Base-by-base conservation (phyloP, 1,284 basidiomycete genomes). In the Tylopilus sp. region DNA sequence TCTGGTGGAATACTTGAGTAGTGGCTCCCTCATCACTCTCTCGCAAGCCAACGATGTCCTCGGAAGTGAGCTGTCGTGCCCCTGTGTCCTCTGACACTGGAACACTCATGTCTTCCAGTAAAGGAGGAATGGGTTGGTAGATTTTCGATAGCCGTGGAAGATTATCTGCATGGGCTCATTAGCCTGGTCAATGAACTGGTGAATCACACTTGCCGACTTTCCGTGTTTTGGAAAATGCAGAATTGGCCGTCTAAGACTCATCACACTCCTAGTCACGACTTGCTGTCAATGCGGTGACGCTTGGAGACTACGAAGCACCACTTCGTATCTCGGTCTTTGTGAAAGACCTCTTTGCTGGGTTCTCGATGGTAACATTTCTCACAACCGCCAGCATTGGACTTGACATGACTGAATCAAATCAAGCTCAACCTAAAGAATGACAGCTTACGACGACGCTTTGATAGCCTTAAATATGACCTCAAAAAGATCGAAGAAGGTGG, bases 341-440 rank as follows among this genome's bases (percentile, higher is more conserved):
- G 30, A 91, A 92, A 63, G 86, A 92, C 50, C 51, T 93, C 1
- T 90, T 89, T 57, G 75, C 81, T 15, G 89, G 89, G 2, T 93
- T 93, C 60, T 82, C 89, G 0, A 84, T 91, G 85, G 88, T 86
- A 58, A 49, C 59, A 52, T 18, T 34, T 19, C 18, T 45, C 41
- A 19, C 47, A 30, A 11, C 12, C n/a, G 45, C 44, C 13, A 39
- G 35, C 40, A 34, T 29, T 23, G 31, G 45, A 47, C 51, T 41
- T 59, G 43, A 58, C 57, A 45, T 40, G 34, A 23, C 13, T 29
- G 11, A 37, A 55, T 38, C 26, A 18, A 50, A 48, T 16, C 7
- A 59, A 91, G 85, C 74, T 93, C n/a, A 93, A 92, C 61, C 73
- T 93, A n/a, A 93, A 92, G 62, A 93, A 93, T 55, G 90, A 92